Evolutionary conservation across 2,329 filamentous ascomycete genomes (phyloP).

Genomic region (Rhytidhysteron rufulum): DNA sequence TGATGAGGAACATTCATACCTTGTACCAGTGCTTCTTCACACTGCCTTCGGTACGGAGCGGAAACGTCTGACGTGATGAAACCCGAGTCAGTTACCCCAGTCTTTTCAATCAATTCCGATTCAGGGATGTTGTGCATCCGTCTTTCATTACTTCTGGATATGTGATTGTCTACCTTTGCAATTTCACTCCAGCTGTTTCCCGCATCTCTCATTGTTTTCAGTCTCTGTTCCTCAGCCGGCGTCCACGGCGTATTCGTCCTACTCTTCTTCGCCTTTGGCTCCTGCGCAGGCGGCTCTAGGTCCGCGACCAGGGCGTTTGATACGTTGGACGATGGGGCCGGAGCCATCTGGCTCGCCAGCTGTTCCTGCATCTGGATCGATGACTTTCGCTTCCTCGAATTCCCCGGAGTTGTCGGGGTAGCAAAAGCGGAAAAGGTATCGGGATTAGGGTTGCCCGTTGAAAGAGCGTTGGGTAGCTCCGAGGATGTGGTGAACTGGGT

Average conservation of each 20-base stretch:
- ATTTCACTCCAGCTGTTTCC: slow-evolving; percentile 98
- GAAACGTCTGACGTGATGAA: slow-evolving; percentile 66
- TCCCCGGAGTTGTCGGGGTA: slow-evolving; percentile 18
- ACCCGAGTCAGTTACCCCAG: slow-evolving; percentile 16
- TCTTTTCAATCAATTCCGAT: slow-evolving; percentile 1
- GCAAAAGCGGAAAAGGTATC: slow-evolving; percentile 18
- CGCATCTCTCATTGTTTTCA: slow-evolving; percentile 91
- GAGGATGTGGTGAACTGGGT: slow-evolving; percentile 16
- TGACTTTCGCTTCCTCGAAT: slow-evolving; percentile 33
- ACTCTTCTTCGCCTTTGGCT: slow-evolving; percentile 71
- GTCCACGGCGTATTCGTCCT: slow-evolving; percentile 99
- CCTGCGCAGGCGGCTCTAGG: slow-evolving; percentile 22
- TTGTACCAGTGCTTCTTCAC: slow-evolving; percentile 99
- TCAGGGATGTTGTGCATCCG: slow-evolving; percentile 3
- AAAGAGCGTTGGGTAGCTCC: slow-evolving; percentile 26
- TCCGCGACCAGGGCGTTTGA: slow-evolving; percentile 16
- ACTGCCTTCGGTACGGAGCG: slow-evolving; percentile 87
- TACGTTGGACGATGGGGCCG: slow-evolving; percentile 25
- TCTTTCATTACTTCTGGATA: slow-evolving; percentile 5
- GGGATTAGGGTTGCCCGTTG: slow-evolving; percentile 22
- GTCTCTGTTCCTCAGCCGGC: slow-evolving; percentile 81
- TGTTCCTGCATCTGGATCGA: slow-evolving; percentile 20
- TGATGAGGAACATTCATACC: slow-evolving; percentile 46
- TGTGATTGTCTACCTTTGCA: slow-evolving; percentile 66
- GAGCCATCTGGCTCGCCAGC: slow-evolving; percentile 23